Evolutionary conservation across 2,329 filamentous ascomycete species (phyloP), one percentile per base, ranked within the genome.

Genomic region (Dothistroma septosporum): DNA sequence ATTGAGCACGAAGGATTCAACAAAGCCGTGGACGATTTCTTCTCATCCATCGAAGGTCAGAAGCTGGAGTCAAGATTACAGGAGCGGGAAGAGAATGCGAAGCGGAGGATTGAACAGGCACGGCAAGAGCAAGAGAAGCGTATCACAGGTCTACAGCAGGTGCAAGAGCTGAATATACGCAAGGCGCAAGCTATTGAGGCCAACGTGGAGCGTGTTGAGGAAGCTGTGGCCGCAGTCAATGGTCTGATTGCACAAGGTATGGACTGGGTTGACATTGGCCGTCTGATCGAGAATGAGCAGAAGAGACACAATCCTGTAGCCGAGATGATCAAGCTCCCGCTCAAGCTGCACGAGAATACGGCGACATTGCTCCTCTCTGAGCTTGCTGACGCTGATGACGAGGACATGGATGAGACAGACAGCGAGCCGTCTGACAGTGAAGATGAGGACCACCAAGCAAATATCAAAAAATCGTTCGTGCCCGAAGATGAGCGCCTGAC

Each of bases 231-330:
- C 73, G 92, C 94, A 3, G 88, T 99, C 57, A 97, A 96, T 73
- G 90, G 91, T 0, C 79, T 97, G n/a, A 85, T 99, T 61, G 85
- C 85, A 5, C 91, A 96, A 71, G 93, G 93, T 11, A 97, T 97
- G 92, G 94, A 99, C 69, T 99, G 94, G 94, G 86, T 91, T 11
- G 90, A 97, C 66, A 92, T 97, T 69, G 91, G 85, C 10, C 89
- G 88, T 61, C 78, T 99, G 63, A 90, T 99, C 56, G 91, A 96
- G 73, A 85, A 91, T 66, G 93, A 97, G 73, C 90, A 95, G 73
- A 85, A 81, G 62, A 82, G 87, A 53, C 82, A 85, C 31, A 99
- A 99, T 66, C 85, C 90, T 0, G 92, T 99, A 8, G 94, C 94
- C 1, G 83, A 88, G 60, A 87, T 92, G 49, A 96, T 99, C 70